These are phyloP conservation scores for Akebia trifoliata DNA, from an alignment of 164 flowering plant species.

Conservation along the genomic window DNA sequence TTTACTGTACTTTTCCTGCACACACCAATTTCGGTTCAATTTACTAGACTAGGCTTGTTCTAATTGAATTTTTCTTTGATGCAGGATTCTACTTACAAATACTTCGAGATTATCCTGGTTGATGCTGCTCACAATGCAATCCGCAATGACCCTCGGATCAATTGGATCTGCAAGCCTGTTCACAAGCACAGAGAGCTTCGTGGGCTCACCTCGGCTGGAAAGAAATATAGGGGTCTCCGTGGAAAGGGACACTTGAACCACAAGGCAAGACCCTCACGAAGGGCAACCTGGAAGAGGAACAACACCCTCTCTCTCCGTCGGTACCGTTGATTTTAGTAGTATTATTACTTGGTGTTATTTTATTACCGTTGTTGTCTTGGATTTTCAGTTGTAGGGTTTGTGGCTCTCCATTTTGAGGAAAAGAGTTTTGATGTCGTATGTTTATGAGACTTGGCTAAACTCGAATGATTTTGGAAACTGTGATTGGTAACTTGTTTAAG, in stretches of 20 bases:
- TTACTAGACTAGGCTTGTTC: no score
- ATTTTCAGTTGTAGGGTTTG: slow-evolving; percentile 2
- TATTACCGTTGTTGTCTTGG: background rate
- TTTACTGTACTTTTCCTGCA: slow-evolving; percentile 7
- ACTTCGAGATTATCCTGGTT: slow-evolving; percentile 63
- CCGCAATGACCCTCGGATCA: slow-evolving; percentile 64
- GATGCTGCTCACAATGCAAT: slow-evolving; percentile 60
- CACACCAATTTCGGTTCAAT: background rate
- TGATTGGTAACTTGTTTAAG: no score
- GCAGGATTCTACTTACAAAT: slow-evolving; percentile 70
- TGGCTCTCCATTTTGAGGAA: background rate
- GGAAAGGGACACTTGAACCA: slow-evolving; percentile 48
- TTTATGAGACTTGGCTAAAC: background rate
- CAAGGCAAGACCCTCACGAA: slow-evolving; percentile 43
- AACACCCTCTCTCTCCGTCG: slow-evolving; percentile 67
- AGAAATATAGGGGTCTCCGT: slow-evolving; percentile 48
- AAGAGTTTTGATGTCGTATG: background rate
- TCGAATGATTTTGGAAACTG: background rate
- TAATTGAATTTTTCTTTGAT: no score
- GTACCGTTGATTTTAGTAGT: slow-evolving; percentile 37
- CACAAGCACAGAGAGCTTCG: slow-evolving; percentile 57
- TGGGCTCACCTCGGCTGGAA: slow-evolving; percentile 51
- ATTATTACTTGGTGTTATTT: background rate
- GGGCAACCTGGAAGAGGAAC: slow-evolving; percentile 85
- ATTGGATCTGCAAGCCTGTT: slow-evolving; percentile 54